These are phyloP conservation scores for Lodderomyces metapsilosis DNA, from an alignment of 1,139 yeast genomes.

Conservation along the genomic window DNA sequence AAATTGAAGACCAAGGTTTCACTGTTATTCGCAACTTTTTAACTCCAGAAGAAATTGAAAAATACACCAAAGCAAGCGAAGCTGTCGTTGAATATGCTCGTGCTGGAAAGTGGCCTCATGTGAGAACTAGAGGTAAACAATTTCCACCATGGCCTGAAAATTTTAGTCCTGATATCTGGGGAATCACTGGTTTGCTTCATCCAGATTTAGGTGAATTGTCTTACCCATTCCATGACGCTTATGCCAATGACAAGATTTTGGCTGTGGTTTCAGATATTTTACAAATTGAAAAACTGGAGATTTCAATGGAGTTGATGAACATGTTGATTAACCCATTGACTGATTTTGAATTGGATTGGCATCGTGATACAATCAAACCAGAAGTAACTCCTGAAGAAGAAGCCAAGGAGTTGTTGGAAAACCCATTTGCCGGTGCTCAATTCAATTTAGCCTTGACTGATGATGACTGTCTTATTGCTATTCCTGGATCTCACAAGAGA, in stretches of 20 bases:
- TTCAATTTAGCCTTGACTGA: conserved; percentile 53
- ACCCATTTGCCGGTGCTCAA: conserved; percentile 54
- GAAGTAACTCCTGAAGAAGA: conserved; percentile 50
- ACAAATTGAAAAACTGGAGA: conserved; percentile 34
- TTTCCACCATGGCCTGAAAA: conserved; percentile 62
- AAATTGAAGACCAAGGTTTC: conserved; percentile 46
- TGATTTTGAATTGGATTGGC: conserved; percentile 59
- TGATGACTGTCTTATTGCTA: conserved; percentile 50
- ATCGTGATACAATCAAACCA: conserved; percentile 53
- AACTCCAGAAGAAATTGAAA: conserved; percentile 38
- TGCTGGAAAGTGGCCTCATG: conserved; percentile 52
- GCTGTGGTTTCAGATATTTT: conserved; percentile 45
- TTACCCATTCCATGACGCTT: conserved; percentile 43
- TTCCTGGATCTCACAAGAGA: conserved; percentile 52
- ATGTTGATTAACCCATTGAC: conserved; percentile 58
- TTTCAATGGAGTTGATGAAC: conserved; percentile 54
- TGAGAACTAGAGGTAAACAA: conserved; percentile 55
- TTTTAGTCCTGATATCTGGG: conserved; percentile 59
- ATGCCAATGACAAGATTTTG: conserved; percentile 42
- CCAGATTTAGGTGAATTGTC: conserved; percentile 46
- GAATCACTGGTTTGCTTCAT: conserved; percentile 49
- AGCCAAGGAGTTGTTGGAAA: conserved; percentile 32
- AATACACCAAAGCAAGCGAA: conserved; percentile 39
- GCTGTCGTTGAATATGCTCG: conserved; percentile 46
- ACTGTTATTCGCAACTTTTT: conserved; percentile 44